Evolutionary conservation across 139 green algal genomes (phyloP).

Genomic region (Tetraselmis chui): DNA sequence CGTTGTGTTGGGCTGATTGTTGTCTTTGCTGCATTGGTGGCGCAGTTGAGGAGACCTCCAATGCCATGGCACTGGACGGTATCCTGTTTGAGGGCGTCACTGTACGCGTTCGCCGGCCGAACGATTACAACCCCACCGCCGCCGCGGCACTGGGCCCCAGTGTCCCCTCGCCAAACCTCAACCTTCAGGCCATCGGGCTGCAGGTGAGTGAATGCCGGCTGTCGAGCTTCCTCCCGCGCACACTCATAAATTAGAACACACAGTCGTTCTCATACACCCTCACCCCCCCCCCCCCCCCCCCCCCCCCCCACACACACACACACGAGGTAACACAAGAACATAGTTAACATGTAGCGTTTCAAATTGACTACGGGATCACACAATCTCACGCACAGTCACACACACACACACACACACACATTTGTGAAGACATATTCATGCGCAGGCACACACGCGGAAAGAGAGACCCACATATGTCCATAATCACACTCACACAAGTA

Average conservation of each 20-base stretch:
- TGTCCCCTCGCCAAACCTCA: slow-evolving; percentile 80
- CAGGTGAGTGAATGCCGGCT: slow-evolving; percentile 16
- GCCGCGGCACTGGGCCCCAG: slow-evolving; percentile 49
- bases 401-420: no score
- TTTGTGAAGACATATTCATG: no score
- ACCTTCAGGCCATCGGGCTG: slow-evolving; percentile 89
- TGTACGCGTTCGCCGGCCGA: slow-evolving; percentile 87
- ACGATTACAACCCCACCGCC: slow-evolving; percentile 92
- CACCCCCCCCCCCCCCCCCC: not conserved
- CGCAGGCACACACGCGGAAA: no score
- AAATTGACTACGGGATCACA: no score
- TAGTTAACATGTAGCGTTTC: no score
- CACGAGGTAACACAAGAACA: no score
- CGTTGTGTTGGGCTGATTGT: no score
- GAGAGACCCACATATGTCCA: no score
- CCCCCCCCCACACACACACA: not conserved
- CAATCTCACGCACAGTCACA: no score
- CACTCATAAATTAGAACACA: not conserved
- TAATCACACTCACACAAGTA: no score
- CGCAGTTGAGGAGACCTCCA: slow-evolving; percentile 83
- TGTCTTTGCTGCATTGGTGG: no score
- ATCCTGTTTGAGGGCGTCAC: slow-evolving; percentile 94
- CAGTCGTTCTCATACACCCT: not conserved
- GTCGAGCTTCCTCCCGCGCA: no score
- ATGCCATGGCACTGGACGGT: slow-evolving; percentile 89